Percentiles rank a stretch among this genome's conserved stretches.
Conservation (phyloP, 495 filamentous ascomycete species). For the Halenospora varia region DNA sequence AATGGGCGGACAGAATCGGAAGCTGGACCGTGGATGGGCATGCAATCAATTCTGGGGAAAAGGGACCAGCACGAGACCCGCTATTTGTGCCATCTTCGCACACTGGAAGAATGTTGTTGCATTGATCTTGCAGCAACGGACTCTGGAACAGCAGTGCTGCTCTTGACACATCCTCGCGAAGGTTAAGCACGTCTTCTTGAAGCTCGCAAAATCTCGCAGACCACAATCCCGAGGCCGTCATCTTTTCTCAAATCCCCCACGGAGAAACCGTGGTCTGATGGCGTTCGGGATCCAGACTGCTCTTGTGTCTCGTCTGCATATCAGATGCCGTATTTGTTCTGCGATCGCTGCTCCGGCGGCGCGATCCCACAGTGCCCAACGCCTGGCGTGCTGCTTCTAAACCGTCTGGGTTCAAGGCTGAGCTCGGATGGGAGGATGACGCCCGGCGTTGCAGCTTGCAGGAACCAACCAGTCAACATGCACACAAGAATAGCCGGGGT, state of each 20-base stretch:
- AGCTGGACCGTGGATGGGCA: not conserved
- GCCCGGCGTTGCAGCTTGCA: not conserved
- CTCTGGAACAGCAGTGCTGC: not conserved
- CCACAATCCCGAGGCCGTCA: not conserved
- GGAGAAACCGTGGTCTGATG: not conserved
- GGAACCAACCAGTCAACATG: slow-evolving; percentile 4
- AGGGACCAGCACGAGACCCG: not conserved
- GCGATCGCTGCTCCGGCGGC: not conserved
- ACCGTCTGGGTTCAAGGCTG: not conserved
- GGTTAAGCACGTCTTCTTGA: too few relatives aligned
- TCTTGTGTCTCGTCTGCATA: not conserved
- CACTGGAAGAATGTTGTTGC: not conserved
- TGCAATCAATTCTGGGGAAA: not conserved
- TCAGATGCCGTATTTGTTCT: not conserved
- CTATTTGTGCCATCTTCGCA: not conserved
- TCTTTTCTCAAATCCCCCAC: not conserved
- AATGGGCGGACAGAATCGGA: not conserved
- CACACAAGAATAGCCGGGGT: slow-evolving; percentile 10
- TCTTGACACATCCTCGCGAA: too few relatives aligned
- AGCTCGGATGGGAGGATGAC: slow-evolving; percentile 13
- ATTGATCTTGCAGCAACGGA: not conserved
- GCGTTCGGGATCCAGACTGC: not conserved
- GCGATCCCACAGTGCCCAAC: not conserved
- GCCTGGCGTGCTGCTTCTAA: not conserved
- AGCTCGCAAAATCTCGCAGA: not conserved